These are phyloP conservation scores for Oryza longistaminata DNA, from an alignment of 176 grass and related monocot genomes.

Conservation along the genomic window DNA sequence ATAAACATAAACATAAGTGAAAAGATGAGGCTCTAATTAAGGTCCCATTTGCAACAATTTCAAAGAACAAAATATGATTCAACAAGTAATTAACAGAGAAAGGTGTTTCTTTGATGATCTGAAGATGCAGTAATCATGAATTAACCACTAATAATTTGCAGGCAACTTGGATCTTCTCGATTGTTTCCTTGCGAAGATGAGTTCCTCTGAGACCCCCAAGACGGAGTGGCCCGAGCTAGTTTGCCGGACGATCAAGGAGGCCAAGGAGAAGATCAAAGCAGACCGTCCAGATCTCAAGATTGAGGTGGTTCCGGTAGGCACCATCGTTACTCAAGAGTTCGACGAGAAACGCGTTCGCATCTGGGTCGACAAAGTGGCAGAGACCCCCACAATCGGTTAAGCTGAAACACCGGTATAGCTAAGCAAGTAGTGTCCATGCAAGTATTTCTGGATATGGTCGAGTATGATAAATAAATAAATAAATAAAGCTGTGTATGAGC, in stretches of 20 bases:
- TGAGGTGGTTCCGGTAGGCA: neutral
- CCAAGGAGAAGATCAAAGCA: conserved; percentile 29
- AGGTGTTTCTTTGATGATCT: too few species aligned
- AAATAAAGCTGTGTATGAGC: too few species aligned
- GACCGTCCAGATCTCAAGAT: conserved; percentile 25
- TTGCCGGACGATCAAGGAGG: conserved; percentile 21
- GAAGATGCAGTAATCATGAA: neutral
- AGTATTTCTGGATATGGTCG: too few species aligned
- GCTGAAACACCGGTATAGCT: neutral
- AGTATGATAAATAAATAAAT: too few species aligned
- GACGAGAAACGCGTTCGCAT: neutral
- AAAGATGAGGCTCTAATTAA: too few species aligned
- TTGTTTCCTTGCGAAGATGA: neutral
- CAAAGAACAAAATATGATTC: too few species aligned
- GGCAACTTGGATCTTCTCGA: neutral
- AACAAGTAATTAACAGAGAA: too few species aligned
- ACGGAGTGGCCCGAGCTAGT: conserved; percentile 40
- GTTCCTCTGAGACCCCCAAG: neutral
- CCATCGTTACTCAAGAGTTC: accelerated
- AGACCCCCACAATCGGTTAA: conserved; percentile 23
- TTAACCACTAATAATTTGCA: neutral
- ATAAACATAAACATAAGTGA: too few species aligned
- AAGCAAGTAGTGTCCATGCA: too few species aligned
- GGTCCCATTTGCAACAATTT: too few species aligned
- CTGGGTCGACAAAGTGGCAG: conserved; percentile 26